These are phyloP conservation scores for Coniochaeta pulveracea DNA, from an alignment of 2,329 filamentous ascomycete species.

Conservation along the genomic window DNA sequence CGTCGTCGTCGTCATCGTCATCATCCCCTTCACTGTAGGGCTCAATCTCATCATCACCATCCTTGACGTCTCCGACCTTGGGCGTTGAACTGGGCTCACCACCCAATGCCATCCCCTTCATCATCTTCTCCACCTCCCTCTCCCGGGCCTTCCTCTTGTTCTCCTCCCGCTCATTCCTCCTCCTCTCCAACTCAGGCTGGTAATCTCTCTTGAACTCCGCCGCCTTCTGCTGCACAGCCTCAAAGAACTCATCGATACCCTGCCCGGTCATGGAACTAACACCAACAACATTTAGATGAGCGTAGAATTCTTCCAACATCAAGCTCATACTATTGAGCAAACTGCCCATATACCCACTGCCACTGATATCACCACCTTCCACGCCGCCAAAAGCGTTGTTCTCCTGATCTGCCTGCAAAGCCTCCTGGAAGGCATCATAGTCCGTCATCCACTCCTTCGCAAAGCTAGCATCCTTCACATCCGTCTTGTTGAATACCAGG, in stretches of 20 bases:
- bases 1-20: slow-evolving; percentile 48
- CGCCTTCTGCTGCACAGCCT: slow-evolving; percentile 75
- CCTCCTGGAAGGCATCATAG: slow-evolving; percentile 89
- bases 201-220: slow-evolving; percentile 86
- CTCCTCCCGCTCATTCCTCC: slow-evolving; percentile 63
- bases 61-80: slow-evolving; percentile 19
- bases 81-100: slow-evolving; percentile 12
- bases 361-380: slow-evolving; percentile 49
- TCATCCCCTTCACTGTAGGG: slow-evolving; percentile 35
- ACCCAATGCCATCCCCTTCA: slow-evolving; percentile 72
- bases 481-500: slow-evolving; percentile 97
- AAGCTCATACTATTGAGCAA: slow-evolving; percentile 95
- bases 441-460: slow-evolving; percentile 99
- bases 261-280: slow-evolving; percentile 89
- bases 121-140: slow-evolving; percentile 80
- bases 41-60: slow-evolving; percentile 31
- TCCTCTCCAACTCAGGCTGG: slow-evolving; percentile 76
- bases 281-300: slow-evolving; percentile 82
- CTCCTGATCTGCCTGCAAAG: slow-evolving; percentile 70
- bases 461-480: slow-evolving; percentile 82
- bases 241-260: slow-evolving; percentile 88
- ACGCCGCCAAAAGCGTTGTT: slow-evolving; percentile 63
- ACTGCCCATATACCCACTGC: slow-evolving; percentile 92
- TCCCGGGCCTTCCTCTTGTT: slow-evolving; percentile 62
- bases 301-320: slow-evolving; percentile 95